Percentiles rank a stretch among this genome's conserved stretches.
Evolutionary conservation across 2,329 filamentous ascomycete species (phyloP).

Genomic region (Cercospora zeae-maydis): DNA sequence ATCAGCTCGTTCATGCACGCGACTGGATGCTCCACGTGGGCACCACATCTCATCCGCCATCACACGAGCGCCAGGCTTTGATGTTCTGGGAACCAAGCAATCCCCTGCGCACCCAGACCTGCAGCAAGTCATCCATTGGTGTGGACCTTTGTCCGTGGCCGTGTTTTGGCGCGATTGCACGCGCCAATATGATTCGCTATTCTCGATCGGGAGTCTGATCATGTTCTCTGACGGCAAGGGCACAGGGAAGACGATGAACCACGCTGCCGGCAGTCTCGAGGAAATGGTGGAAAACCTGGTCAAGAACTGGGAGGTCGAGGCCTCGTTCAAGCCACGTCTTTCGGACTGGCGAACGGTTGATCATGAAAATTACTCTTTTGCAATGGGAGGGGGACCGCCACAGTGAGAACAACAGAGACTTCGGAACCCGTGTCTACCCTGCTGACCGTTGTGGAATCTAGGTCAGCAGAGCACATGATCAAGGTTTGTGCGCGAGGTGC

Average conservation of each 20-base stretch:
- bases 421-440: not conserved
- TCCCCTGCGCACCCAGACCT: not conserved
- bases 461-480: slow-evolving; percentile 60
- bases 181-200: not conserved
- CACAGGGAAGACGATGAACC: slow-evolving; percentile 56
- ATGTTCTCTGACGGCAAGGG: slow-evolving; percentile 15
- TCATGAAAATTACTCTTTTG: slow-evolving; percentile 57
- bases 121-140: not conserved
- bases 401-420: slow-evolving; percentile 34
- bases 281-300: slow-evolving; percentile 65
- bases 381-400: slow-evolving; percentile 59
- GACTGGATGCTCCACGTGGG: slow-evolving; percentile 9
- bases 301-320: slow-evolving; percentile 71
- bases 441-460: slow-evolving; percentile 3
- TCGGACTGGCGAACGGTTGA: slow-evolving; percentile 65
- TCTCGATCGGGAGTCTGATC: not conserved
- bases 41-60: slow-evolving; percentile 5
- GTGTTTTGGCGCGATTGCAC: not conserved
- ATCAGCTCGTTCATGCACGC: slow-evolving; percentile 2
- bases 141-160: not conserved
- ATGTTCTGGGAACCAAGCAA: slow-evolving; percentile 16
- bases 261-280: slow-evolving; percentile 55
- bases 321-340: slow-evolving; percentile 62
- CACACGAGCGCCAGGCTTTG: slow-evolving; percentile 4
- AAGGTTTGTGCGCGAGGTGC: slow-evolving; percentile 29